Evolutionary conservation across 2,329 filamentous ascomycete genomes (phyloP).

Genomic region (Diaporthe australafricana): DNA sequence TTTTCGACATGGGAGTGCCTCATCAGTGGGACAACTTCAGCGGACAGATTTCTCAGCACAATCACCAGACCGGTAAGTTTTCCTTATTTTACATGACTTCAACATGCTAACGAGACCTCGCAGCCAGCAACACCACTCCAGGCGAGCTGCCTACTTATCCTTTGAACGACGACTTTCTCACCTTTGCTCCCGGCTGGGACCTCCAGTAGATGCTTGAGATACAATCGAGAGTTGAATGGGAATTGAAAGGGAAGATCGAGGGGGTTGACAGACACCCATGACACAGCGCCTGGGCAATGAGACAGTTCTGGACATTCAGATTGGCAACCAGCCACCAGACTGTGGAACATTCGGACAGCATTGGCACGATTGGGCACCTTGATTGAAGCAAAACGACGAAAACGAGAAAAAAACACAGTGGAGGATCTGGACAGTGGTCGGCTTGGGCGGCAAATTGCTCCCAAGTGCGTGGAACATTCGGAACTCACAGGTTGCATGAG

Average conservation of each 20-base stretch:
- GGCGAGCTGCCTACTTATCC: background rate
- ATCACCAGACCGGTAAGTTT: slow-evolving; percentile 1
- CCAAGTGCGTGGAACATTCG: slow-evolving; percentile 7
- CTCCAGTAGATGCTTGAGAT: background rate
- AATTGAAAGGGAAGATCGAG: background rate
- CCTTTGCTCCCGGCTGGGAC: background rate
- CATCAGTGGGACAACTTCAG: background rate
- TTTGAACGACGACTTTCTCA: background rate
- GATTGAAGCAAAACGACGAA: background rate
- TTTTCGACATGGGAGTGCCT: slow-evolving; percentile 20
- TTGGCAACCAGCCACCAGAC: background rate
- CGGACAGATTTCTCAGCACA: slow-evolving; percentile 16
- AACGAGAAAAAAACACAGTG: background rate
- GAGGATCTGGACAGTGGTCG: slow-evolving; percentile 23
- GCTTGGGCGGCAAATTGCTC: background rate
- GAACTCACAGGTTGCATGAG: background rate
- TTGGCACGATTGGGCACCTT: background rate
- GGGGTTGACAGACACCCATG: background rate
- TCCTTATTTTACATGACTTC: background rate
- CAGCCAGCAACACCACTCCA: background rate
- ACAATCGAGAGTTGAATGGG: background rate
- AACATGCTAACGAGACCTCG: background rate
- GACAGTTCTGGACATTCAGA: background rate
- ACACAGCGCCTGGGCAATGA: background rate
- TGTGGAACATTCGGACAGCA: background rate